These are phyloP conservation scores for Amanita rubescens DNA, from an alignment of 768 basidiomycete genomes.

Conservation along the genomic window DNA sequence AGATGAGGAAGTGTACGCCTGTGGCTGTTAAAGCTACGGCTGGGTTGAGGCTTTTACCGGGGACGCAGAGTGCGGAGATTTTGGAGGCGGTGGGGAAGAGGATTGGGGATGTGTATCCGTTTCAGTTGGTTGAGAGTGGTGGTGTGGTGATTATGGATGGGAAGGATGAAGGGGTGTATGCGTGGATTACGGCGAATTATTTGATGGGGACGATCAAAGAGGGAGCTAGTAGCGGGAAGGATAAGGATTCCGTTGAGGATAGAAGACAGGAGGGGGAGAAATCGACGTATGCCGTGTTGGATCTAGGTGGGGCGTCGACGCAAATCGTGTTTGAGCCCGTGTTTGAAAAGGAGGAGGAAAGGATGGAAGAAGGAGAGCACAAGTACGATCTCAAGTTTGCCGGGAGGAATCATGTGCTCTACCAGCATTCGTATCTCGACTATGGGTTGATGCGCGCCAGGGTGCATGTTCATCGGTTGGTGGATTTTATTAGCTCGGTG, in stretches of 20 bases:
- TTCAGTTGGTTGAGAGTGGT: slow-evolving; percentile 44
- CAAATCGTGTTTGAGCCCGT: slow-evolving; percentile 95
- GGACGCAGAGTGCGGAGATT: slow-evolving; percentile 57
- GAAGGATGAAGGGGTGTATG: slow-evolving; percentile 91
- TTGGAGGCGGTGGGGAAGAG: slow-evolving; percentile 62
- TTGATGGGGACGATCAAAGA: slow-evolving; percentile 61
- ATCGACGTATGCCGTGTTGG: slow-evolving; percentile 82
- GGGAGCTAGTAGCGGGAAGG: too few relatives aligned
- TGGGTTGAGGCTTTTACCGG: slow-evolving; percentile 69
- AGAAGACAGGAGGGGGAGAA: too few relatives aligned
- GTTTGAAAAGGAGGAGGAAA: slow-evolving; percentile 32
- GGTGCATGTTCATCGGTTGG: slow-evolving; percentile 76
- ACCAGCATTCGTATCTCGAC: slow-evolving; percentile 97
- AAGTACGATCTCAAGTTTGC: slow-evolving; percentile 80
- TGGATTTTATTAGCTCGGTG: slow-evolving; percentile 74
- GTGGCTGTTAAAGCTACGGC: slow-evolving; percentile 91
- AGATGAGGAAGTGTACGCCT: slow-evolving; percentile 69
- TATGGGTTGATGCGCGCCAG: slow-evolving; percentile 92
- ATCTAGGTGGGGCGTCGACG: slow-evolving; percentile 94
- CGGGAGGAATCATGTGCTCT: slow-evolving; percentile 63
- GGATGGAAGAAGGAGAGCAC: slow-evolving; percentile 75
- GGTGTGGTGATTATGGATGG: slow-evolving; percentile 92
- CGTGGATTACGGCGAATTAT: slow-evolving; percentile 98
- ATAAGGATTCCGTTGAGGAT: too few relatives aligned
- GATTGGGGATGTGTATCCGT: slow-evolving; percentile 57